These are phyloP conservation scores for Penicillium griseofulvum DNA, from an alignment of 2,329 filamentous ascomycete genomes.

Conservation along the genomic window DNA sequence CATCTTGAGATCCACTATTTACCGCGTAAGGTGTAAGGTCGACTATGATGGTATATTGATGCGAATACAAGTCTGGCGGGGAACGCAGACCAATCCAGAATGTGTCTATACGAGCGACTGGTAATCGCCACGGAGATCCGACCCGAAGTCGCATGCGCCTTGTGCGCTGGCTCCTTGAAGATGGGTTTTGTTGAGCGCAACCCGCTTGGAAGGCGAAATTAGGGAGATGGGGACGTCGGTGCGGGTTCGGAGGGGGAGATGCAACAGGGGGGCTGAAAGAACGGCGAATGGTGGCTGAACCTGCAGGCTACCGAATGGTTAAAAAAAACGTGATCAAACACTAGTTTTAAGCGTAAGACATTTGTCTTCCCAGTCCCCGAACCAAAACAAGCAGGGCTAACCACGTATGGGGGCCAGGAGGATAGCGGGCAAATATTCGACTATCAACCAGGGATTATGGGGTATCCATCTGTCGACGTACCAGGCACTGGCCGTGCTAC, in stretches of 20 bases:
- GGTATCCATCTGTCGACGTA: constrained; percentile 7
- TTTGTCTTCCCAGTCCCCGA: neutral
- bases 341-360: constrained; percentile 19
- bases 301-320: constrained; percentile 16
- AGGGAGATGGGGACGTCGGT: constrained; percentile 4
- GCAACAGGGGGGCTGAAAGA: constrained; percentile 22
- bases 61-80: neutral
- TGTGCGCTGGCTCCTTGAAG: neutral
- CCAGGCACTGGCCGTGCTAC: constrained; percentile 10
- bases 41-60: neutral
- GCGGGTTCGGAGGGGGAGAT: constrained; percentile 19
- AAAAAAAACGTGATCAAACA: constrained; percentile 10
- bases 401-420: neutral
- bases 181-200: neutral
- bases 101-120: neutral
- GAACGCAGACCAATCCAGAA: neutral
- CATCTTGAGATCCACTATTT: constrained; percentile 37
- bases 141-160: neutral
- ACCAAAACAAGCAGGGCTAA: constrained; percentile 5
- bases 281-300: constrained; percentile 17
- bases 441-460: neutral
- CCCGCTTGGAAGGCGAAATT: neutral
- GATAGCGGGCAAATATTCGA: constrained; percentile 1
- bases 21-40: neutral
- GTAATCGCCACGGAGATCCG: neutral